Percentiles rank a stretch among this genome's conserved stretches.
phyloP scores from a whole-genome alignment of 129 eudicot species.

The Smallanthus sonchifolius region DNA sequence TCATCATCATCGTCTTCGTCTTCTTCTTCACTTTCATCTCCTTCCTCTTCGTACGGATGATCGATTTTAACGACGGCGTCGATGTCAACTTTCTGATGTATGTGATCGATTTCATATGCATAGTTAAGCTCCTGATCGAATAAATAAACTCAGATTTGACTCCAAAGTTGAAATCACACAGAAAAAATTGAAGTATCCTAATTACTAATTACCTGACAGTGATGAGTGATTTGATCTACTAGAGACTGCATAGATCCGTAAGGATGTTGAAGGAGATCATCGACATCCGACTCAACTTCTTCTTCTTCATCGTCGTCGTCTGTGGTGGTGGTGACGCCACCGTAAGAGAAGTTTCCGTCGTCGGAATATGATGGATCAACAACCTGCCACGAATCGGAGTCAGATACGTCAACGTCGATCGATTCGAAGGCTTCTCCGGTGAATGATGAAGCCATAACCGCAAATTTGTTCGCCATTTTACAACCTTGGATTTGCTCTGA shows the following conservation, averaged over 20 bases:
- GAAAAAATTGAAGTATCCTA: not conserved
- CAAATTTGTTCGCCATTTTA: slow-evolving; percentile 29
- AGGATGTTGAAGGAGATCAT: slow-evolving; percentile 12
- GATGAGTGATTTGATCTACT: slow-evolving; percentile 16
- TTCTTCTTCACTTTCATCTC: not conserved
- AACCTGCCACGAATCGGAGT: slow-evolving; percentile 54
- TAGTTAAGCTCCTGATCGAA: not conserved
- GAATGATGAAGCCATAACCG: slow-evolving; percentile 16
- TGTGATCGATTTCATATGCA: not conserved
- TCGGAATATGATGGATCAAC: slow-evolving; percentile 44
- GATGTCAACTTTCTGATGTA: not conserved
- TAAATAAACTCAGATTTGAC: not conserved
- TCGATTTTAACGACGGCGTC: not conserved
- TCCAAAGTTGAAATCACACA: not conserved
- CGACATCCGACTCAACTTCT: slow-evolving; percentile 18
- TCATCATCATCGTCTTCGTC: slow-evolving; percentile 17
- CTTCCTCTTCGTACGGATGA: slow-evolving; percentile 1
- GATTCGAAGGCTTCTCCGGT: slow-evolving; percentile 23
- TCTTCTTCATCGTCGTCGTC: slow-evolving; percentile 9
- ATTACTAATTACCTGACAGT: slow-evolving; percentile 10
- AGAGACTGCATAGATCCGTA: slow-evolving; percentile 21
- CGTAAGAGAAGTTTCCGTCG: slow-evolving; percentile 27
- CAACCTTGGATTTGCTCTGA: not conserved
- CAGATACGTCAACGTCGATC: slow-evolving; percentile 13
- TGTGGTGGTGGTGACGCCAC: slow-evolving; percentile 11